A percentile compares a stretch with the other conserved stretches of the same genome.
Conservation (phyloP, 2,329 filamentous ascomycete genomes). For the Calonectria montana region DNA sequence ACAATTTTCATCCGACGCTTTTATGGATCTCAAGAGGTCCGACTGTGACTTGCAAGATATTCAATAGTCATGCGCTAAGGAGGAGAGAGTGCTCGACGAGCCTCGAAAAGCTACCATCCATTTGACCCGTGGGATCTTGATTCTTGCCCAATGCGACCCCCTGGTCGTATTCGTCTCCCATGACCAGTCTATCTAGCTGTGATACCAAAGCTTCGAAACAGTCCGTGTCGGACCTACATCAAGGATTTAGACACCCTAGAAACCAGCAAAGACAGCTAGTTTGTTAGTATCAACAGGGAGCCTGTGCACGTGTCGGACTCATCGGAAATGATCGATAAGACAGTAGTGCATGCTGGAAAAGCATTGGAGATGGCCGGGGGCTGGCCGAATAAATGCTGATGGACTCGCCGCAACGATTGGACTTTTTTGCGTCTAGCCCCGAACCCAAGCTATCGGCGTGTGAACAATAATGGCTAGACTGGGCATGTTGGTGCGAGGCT, state of each 20-base stretch:
- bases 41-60: constrained; percentile 2
- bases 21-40: not conserved
- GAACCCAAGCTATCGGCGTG: not conserved
- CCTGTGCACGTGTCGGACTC: not conserved
- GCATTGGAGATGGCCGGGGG: not conserved
- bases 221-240: not conserved
- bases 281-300: not conserved
- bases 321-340: not conserved
- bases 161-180: not conserved
- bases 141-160: not conserved
- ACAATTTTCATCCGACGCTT: constrained; percentile 11
- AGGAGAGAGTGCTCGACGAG: not conserved
- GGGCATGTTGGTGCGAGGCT: not conserved
- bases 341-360: not conserved
- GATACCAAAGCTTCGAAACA: not conserved
- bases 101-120: not conserved
- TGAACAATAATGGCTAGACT: not conserved
- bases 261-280: not conserved
- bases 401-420: not conserved
- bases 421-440: not conserved
- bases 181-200: constrained; percentile 2
- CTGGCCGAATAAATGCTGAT: not conserved
- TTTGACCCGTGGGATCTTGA: not conserved
- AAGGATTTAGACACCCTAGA: no score
- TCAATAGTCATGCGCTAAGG: not conserved